Conservation (phyloP, 2,329 filamentous ascomycete species). For the Colletotrichum phormii region DNA sequence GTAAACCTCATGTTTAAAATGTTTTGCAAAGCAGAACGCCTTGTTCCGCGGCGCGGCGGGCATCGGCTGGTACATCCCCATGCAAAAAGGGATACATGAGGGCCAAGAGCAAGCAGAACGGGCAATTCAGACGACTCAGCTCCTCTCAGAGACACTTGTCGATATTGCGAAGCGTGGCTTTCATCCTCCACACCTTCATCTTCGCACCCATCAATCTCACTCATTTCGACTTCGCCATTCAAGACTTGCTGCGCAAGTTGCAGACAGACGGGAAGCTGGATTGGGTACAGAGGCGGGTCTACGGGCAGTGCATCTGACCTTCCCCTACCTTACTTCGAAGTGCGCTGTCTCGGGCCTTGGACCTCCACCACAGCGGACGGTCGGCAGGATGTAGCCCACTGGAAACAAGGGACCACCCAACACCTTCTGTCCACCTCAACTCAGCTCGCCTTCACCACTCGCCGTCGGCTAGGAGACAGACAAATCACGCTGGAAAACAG, state of each 20-base stretch:
- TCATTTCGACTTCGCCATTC: constrained; percentile 22
- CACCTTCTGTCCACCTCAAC: constrained; percentile 23
- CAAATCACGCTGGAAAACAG: background rate
- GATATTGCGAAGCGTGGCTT: constrained; percentile 26
- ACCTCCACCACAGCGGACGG: constrained; percentile 24
- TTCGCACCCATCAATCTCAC: constrained; percentile 24
- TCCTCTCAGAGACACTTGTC: constrained; percentile 20
- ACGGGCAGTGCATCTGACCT: constrained; percentile 23
- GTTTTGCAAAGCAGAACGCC: constrained; percentile 34
- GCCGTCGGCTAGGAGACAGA: constrained; percentile 23
- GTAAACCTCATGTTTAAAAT: constrained; percentile 37
- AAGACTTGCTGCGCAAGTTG: constrained; percentile 8
- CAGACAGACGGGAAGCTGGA: constrained; percentile 1
- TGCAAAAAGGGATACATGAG: constrained; percentile 1
- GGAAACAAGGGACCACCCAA: constrained; percentile 36
- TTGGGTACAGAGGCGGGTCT: constrained; percentile 23
- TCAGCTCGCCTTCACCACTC: constrained; percentile 18
- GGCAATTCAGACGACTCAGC: constrained; percentile 17
- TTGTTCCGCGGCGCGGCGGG: constrained; percentile 32
- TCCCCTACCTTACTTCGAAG: background rate
- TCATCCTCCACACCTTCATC: constrained; percentile 6
- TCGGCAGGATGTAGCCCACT: constrained; percentile 33
- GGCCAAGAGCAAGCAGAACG: constrained; percentile 16
- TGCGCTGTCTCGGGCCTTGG: constrained; percentile 24
- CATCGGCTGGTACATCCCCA: constrained; percentile 13